Evolutionary conservation across 2,329 filamentous ascomycete species (phyloP), one percentile per base, ranked within the genome.

Genomic region (Cytospora mali): DNA sequence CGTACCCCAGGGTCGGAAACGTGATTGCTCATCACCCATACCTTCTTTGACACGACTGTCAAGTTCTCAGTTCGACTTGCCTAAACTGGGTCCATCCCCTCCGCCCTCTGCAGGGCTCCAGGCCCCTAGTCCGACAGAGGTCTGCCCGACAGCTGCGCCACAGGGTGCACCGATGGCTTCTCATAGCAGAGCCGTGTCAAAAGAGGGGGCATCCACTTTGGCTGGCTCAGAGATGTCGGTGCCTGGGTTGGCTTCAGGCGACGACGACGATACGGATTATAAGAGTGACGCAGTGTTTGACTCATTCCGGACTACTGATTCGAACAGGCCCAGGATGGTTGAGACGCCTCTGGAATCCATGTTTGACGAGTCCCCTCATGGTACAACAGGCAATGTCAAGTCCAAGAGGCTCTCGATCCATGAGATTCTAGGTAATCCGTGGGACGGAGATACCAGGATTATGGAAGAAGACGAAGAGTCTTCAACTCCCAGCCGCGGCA

Each of bases 251-350:
- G 79, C 77, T n/a, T 91, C 86, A 13, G 84, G 84, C 25, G 90
- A 92, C 62, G 90, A 92, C 61, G 88, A 92, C 69, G 90, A 92
- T 69, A 88, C 86, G n/a, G 90, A 92, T 72, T 86, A 89, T 70
- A 88, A 87, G 75, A 92, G 89, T 73, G 90, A 93, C 69, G 91
- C 87, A 21, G 81, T 90, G 61, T 93, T 87, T 74, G 91, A 93
- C 77, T 93, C 90, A 31, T 76, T 92, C 68, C 87, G 89, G 58
- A 93, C 90, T 18, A 81, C 84, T 64, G 88, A 84, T 46, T 92
- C 89, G 11, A 83, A 84, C 65, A 89, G 87, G 66, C 81, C 84
- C 59, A 85, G 87, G 64, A 84, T 86, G 35, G 82, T 87, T 53
- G 87, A 91, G 71, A 89, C 88, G 29, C 89, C 90, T 18, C 78